phyloP scores from a whole-genome alignment of 2,329 filamentous ascomycete species.

The Epichloe gansuensis region DNA sequence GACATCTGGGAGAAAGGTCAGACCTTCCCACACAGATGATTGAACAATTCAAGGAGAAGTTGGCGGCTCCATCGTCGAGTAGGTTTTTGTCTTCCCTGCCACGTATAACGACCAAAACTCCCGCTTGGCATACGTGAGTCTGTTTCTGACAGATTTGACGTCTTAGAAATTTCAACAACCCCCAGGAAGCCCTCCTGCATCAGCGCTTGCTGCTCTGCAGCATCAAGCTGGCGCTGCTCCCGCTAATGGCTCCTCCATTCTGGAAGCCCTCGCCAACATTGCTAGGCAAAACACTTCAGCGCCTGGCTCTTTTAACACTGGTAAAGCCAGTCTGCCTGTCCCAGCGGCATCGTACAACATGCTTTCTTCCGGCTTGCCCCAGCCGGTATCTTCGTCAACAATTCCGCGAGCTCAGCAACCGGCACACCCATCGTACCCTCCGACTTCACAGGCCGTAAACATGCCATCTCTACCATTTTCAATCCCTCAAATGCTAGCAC shows the following conservation, averaged over 20 bases:
- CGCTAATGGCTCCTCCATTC: slow-evolving; percentile 46
- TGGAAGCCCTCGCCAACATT: slow-evolving; percentile 71
- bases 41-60: slow-evolving; percentile 67
- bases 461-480: slow-evolving; percentile 33
- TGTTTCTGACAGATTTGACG: slow-evolving; percentile 4
- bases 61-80: slow-evolving; percentile 54
- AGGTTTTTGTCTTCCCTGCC: slow-evolving; percentile 30
- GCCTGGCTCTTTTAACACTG: slow-evolving; percentile 19
- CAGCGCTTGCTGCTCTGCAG: slow-evolving; percentile 28
- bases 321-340: slow-evolving; percentile 23
- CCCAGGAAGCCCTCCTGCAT: slow-evolving; percentile 45
- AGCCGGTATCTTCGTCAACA: slow-evolving; percentile 19
- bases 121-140: background rate
- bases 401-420: slow-evolving; percentile 16
- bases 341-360: slow-evolving; percentile 33
- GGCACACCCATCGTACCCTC: slow-evolving; percentile 25
- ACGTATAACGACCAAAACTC: background rate
- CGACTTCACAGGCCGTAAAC: slow-evolving; percentile 48
- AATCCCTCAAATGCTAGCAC: slow-evolving; percentile 22
- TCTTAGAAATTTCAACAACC: slow-evolving; percentile 61
- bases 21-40: slow-evolving; percentile 80
- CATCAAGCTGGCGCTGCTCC: slow-evolving; percentile 26
- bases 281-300: slow-evolving; percentile 57
- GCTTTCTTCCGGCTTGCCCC: slow-evolving; percentile 20
- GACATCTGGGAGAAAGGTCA: slow-evolving; percentile 97